phyloP scores from a whole-genome alignment of 768 basidiomycete genomes.

The Calvatia gigantea region DNA sequence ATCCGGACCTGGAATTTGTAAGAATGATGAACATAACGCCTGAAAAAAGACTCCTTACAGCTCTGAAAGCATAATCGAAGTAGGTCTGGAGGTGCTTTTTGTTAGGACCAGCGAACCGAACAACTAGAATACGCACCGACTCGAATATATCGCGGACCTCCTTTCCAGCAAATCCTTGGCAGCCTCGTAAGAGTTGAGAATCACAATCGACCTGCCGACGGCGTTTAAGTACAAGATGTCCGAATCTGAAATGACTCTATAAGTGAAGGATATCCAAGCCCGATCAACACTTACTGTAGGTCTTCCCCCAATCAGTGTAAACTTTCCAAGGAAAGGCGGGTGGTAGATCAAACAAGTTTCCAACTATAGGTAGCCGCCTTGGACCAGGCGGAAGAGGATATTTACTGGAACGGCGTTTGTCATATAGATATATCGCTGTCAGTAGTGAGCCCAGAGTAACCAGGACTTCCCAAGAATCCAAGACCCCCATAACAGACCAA shows the following conservation, averaged over 20 bases:
- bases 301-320: constrained; percentile 37
- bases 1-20: constrained; percentile 15
- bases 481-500: background rate
- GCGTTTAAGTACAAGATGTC: constrained; percentile 19
- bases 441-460: background rate
- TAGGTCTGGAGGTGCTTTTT: constrained; percentile 9
- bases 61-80: constrained; percentile 17
- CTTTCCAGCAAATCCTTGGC: constrained; percentile 21
- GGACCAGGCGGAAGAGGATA: constrained; percentile 37
- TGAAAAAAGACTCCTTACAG: too few species aligned
- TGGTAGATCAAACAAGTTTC: constrained; percentile 43
- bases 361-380: constrained; percentile 37
- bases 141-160: constrained; percentile 20
- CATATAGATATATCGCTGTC: background rate
- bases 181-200: constrained; percentile 18
- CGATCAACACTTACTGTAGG: constrained; percentile 27
- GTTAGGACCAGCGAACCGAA: background rate
- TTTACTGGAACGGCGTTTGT: background rate
- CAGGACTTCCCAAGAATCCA: background rate
- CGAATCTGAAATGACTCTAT: constrained; percentile 14
- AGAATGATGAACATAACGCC: background rate
- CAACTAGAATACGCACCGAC: constrained; percentile 13
- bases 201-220: constrained; percentile 18
- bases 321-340: constrained; percentile 38
- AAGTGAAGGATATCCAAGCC: background rate